Percentiles rank a stretch among this genome's conserved stretches.
Conservation (phyloP, 257 asterid species). For the Salvia miltiorrhiza region DNA sequence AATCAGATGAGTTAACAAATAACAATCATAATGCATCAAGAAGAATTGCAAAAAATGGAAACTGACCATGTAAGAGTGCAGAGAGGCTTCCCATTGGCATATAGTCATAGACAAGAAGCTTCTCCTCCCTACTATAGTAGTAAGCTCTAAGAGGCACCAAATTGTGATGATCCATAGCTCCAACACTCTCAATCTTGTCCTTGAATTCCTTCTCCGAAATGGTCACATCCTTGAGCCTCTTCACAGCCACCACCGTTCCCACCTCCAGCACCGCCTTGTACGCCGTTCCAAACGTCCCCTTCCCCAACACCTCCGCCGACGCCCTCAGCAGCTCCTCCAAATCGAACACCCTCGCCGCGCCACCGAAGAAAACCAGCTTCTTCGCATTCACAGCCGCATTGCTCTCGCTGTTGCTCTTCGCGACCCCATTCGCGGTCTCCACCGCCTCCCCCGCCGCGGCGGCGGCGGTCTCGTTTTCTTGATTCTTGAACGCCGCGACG, state of each 20-base stretch:
- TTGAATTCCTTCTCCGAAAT: conserved; percentile 56
- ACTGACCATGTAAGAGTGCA: conserved; percentile 79
- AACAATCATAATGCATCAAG: not conserved
- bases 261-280: too few species aligned
- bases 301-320: too few species aligned
- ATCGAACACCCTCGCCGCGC: too few species aligned
- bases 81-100: conserved; percentile 94
- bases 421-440: conserved; percentile 33
- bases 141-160: conserved; percentile 84
- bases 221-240: conserved; percentile 40
- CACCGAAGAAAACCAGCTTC: too few species aligned
- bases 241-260: too few species aligned
- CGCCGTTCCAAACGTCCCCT: too few species aligned
- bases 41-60: too few species aligned
- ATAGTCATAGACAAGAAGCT: conserved; percentile 83
- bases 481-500: conserved; percentile 45
- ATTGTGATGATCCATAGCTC: conserved; percentile 71
- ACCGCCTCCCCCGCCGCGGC: not conserved
- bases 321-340: too few species aligned
- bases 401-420: conserved; percentile 17
- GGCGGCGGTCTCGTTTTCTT: conserved; percentile 39
- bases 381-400: conserved; percentile 8
- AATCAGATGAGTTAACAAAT: not conserved
- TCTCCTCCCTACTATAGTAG: conserved; percentile 78
- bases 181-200: conserved; percentile 71